These are phyloP conservation scores for Sarocladiaceae sp. DNA, from an alignment of 2,329 filamentous ascomycete genomes.

Conservation along the genomic window DNA sequence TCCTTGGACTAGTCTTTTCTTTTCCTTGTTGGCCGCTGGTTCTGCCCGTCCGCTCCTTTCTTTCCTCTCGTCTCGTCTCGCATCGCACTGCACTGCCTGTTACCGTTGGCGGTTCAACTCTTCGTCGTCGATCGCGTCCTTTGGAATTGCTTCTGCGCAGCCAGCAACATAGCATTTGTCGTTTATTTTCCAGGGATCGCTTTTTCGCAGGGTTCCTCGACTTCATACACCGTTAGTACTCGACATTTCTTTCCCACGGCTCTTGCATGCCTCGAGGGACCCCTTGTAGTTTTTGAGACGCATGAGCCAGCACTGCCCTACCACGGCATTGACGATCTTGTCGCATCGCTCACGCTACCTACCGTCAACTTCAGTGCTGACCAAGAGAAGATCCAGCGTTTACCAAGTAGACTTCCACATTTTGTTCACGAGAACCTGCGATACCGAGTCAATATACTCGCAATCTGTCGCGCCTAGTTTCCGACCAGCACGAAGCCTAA, in stretches of 20 bases:
- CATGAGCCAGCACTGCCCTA: conserved; percentile 2
- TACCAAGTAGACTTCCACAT: background rate
- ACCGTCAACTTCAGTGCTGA: conserved; percentile 5
- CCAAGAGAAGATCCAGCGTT: background rate
- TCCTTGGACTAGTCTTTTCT: conserved; percentile 30
- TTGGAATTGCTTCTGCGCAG: conserved; percentile 1
- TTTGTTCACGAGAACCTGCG: background rate
- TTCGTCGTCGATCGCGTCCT: background rate
- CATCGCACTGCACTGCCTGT: conserved; percentile 6
- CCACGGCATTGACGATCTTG: conserved; percentile 5
- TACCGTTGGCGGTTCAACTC: conserved; percentile 22
- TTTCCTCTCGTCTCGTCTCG: background rate
- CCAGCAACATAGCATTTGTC: conserved; percentile 16
- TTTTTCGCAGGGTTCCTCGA: conserved; percentile 2
- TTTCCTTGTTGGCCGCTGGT: conserved; percentile 48
- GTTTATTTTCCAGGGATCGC: conserved; percentile 15
- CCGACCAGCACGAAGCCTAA: background rate
- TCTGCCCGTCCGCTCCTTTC: conserved; percentile 56
- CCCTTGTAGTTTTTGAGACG: background rate
- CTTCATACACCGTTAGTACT: background rate
- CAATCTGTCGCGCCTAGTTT: background rate
- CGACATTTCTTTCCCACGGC: background rate
- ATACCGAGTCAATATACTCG: background rate
- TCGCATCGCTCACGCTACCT: background rate
- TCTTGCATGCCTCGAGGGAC: background rate